These are phyloP conservation scores for Eucalyptus leucophloia DNA, from an alignment of 345 rosid species.

Conservation along the genomic window DNA sequence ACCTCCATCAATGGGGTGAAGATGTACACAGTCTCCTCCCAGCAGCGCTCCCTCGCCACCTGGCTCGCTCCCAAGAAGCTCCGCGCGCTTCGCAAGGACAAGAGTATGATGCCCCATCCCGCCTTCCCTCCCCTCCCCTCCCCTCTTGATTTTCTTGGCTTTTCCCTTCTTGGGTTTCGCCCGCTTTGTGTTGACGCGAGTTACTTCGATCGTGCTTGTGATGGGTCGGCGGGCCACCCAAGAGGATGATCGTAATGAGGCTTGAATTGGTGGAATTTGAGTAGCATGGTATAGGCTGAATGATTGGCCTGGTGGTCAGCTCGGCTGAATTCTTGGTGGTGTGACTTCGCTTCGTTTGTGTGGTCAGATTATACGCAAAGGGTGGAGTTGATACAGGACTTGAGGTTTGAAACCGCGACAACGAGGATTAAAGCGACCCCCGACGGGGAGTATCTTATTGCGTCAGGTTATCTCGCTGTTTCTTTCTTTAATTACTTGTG, in stretches of 20 bases:
- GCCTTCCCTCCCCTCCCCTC: background rate
- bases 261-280: background rate
- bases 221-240: background rate
- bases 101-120: slow-evolving; percentile 18
- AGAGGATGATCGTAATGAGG: background rate
- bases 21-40: slow-evolving; percentile 55
- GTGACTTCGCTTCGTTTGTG: background rate
- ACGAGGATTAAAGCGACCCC: slow-evolving; percentile 71
- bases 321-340: background rate
- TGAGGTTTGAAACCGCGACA: slow-evolving; percentile 78
- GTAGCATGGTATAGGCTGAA: background rate
- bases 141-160: background rate
- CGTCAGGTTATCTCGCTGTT: slow-evolving; percentile 37
- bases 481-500: background rate
- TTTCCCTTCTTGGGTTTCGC: background rate
- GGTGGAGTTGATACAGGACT: slow-evolving; percentile 61
- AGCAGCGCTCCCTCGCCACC: slow-evolving; percentile 46
- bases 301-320: background rate
- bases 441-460: slow-evolving; percentile 76
- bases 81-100: slow-evolving; percentile 66
- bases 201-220: background rate
- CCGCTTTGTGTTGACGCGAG: background rate
- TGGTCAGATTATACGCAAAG: slow-evolving; percentile 26
- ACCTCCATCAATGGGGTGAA: slow-evolving; percentile 73
- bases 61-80: slow-evolving; percentile 77